These are phyloP conservation scores for Tremellales sp. DNA, from an alignment of 1,284 basidiomycete genomes.

Conservation along the genomic window DNA sequence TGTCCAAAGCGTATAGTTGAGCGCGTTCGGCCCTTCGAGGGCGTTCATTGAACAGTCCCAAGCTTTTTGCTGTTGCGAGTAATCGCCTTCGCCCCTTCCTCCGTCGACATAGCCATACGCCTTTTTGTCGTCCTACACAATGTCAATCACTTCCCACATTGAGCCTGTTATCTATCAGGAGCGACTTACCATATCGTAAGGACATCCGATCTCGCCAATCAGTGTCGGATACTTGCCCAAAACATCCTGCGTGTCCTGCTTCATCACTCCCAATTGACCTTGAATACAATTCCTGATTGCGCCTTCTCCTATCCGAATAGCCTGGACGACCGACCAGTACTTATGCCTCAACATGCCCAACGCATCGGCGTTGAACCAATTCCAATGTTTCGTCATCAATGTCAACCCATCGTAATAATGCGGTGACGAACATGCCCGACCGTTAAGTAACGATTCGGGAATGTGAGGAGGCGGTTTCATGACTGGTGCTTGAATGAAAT, in stretches of 20 bases:
- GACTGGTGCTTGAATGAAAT: constrained; percentile 89
- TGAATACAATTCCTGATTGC: constrained; percentile 79
- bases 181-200: constrained; percentile 68
- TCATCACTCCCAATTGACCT: constrained; percentile 76
- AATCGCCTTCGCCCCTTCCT: constrained; percentile 74
- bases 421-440: constrained; percentile 71
- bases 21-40: constrained; percentile 72
- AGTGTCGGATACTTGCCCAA: constrained; percentile 77
- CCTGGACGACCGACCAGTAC: constrained; percentile 59
- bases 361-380: constrained; percentile 81
- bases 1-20: constrained; percentile 88
- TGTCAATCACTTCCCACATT: neutral
- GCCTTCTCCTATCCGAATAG: constrained; percentile 64
- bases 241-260: constrained; percentile 57
- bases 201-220: constrained; percentile 93
- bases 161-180: neutral
- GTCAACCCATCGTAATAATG: constrained; percentile 94
- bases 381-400: constrained; percentile 74
- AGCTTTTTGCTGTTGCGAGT: constrained; percentile 72
- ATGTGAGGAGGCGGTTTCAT: constrained; percentile 69
- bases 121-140: constrained; percentile 60
- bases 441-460: constrained; percentile 59
- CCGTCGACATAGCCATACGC: constrained; percentile 77
- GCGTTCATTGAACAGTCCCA: constrained; percentile 90
- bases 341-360: constrained; percentile 74